Percentiles rank a stretch among this genome's conserved stretches.
Evolutionary conservation across 2,329 filamentous ascomycete genomes (phyloP).

Genomic region (Pyrenochaeta sp.): DNA sequence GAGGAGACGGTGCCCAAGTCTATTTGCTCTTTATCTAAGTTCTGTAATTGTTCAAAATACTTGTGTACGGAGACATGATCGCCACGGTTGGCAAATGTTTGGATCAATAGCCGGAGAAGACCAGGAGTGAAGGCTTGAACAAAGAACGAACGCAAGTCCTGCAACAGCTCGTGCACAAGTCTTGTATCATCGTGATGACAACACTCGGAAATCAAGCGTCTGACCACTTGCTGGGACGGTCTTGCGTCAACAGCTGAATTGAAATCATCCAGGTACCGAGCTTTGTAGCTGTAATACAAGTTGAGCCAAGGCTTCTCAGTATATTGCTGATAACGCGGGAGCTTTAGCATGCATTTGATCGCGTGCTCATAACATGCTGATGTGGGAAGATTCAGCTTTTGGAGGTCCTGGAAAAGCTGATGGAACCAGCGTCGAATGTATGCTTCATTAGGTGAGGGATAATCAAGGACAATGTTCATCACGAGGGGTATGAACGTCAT

Average conservation of each 20-base stretch:
- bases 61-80: constrained; percentile 39
- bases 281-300: constrained; percentile 35
- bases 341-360: constrained; percentile 30
- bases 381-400: constrained; percentile 23
- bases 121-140: constrained; percentile 21
- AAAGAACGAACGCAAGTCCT: constrained; percentile 38
- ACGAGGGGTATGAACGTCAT: constrained; percentile 37
- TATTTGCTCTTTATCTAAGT: constrained; percentile 12
- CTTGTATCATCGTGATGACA: constrained; percentile 21
- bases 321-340: constrained; percentile 39
- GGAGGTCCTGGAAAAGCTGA: constrained; percentile 33
- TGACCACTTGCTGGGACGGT: constrained; percentile 31
- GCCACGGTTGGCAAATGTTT: constrained; percentile 45
- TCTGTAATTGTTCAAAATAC: constrained; percentile 39
- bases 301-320: constrained; percentile 33
- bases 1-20: constrained; percentile 24
- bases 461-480: constrained; percentile 32
- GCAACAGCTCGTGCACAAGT: constrained; percentile 26
- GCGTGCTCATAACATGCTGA: constrained; percentile 34
- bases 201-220: constrained; percentile 30
- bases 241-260: constrained; percentile 6
- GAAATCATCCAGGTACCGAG: constrained; percentile 21
- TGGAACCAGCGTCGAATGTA: constrained; percentile 35
- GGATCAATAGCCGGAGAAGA: constrained; percentile 30
- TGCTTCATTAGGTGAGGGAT: constrained; percentile 28